Evolutionary conservation across 176 grass and related monocot species (phyloP), one percentile per base, ranked within the genome.

Genomic region (Puya raimondii): DNA sequence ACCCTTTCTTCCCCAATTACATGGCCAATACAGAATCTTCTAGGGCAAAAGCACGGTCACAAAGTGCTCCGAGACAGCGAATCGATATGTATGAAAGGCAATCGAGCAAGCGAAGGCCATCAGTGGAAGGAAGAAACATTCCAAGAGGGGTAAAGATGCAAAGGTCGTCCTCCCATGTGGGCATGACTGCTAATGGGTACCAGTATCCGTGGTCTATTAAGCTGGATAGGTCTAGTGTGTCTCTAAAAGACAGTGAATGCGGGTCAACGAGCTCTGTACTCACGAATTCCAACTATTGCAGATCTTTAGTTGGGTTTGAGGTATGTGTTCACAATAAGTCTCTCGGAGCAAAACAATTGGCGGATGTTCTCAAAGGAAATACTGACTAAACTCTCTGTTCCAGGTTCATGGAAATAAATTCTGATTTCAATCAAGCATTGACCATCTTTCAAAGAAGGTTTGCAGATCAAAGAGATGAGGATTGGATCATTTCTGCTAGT

Each of bases 181-280:
- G 81, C 50, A 63, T 76, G 57, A 69, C 74, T 25, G 42, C 72
- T 29, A 73, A 85, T 71, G 74, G 84, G 14, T 80, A 76, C 2
- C 80, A 72, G 2, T 84, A 77, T 64, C 84, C 92, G 8, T 89
- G 86, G 88, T 65, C 86, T 9, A 66, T 91, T 4, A 89, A 84
- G 76, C 79, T 89, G 52, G 86, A 96, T 76, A 69, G 61, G 53
- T 89, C 92, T 27, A 91, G 76, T 67, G 82, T 79, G 33, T 91
- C 83, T 42, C 57, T 96, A 64, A 84, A 87, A 23, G 86, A 82
- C 13, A 96, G 92, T 83, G 92, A 96, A 76, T 96, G 88, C 29
- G 88, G 86, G 8, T 96, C 92, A 18, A 87, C 84, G 29, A 96
- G 88, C 80, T 82, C 90, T 18, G 83, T 88, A 42, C 72, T 94